These are phyloP conservation scores for Lycium barbarum DNA, from an alignment of 257 asterid species.

Conservation along the genomic window DNA sequence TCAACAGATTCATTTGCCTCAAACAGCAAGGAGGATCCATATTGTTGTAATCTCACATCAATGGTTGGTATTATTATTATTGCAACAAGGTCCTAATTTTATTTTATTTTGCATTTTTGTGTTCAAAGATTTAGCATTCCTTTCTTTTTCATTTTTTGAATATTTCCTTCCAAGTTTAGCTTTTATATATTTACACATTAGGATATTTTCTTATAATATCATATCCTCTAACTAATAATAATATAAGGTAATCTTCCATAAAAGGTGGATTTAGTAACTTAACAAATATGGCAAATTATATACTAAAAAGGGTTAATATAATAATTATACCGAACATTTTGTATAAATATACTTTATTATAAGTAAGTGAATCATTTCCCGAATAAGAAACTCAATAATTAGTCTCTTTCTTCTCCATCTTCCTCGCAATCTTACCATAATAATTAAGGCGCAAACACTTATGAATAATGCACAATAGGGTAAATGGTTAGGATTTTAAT, in stretches of 20 bases:
- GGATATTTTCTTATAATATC: not conserved
- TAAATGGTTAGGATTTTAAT: no score
- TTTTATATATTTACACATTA: not conserved
- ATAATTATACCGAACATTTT: not conserved
- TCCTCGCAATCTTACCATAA: not conserved
- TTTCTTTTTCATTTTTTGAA: not conserved
- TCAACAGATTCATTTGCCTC: constrained; percentile 45
- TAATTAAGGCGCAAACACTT: not conserved
- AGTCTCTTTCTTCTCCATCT: not conserved
- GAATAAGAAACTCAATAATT: not conserved
- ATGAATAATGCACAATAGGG: no score
- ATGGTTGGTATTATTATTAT: constrained; percentile 49
- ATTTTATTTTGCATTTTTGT: constrained; percentile 18
- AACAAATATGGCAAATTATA: not conserved
- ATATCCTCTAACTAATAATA: not conserved
- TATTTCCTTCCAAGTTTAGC: not conserved
- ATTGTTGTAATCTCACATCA: constrained; percentile 54
- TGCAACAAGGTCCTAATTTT: constrained; percentile 20
- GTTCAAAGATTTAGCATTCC: not conserved
- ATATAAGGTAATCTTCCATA: not conserved
- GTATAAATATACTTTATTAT: not conserved
- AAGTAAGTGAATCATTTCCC: not conserved
- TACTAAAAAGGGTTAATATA: not conserved
- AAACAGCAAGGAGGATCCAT: constrained; percentile 38
- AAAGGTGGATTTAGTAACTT: not conserved